Conservation (phyloP, 2,329 filamentous ascomycete genomes). For the Dactylellina parvicollis region DNA sequence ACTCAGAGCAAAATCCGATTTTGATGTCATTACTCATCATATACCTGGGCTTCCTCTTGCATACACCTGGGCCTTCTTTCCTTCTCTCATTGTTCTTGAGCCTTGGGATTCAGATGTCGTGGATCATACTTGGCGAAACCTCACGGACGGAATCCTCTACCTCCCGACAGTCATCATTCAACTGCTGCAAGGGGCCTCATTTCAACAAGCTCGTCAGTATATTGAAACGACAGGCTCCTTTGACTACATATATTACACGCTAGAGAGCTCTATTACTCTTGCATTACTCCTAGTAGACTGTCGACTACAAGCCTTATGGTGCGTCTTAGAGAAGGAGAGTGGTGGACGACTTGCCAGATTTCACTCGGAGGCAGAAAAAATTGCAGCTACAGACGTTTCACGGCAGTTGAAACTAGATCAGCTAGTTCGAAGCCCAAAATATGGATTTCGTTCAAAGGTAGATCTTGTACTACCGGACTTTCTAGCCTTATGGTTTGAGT, state of each 20-base stretch:
- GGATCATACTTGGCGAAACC: background rate
- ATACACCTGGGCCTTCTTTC: conserved; percentile 13
- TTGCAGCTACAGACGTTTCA: background rate
- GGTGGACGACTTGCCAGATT: background rate
- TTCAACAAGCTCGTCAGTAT: background rate
- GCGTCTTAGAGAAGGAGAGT: background rate
- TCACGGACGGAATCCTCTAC: background rate
- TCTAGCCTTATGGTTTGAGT: conserved; percentile 35
- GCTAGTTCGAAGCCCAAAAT: background rate
- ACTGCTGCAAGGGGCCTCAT: background rate
- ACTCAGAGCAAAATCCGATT: background rate
- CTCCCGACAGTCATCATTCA: background rate
- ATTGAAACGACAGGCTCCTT: background rate
- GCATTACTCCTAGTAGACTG: background rate
- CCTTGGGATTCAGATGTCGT: conserved; percentile 7
- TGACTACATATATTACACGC: background rate
- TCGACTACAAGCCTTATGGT: conserved; percentile 15
- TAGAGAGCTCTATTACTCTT: conserved; percentile 4
- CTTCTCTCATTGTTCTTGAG: background rate
- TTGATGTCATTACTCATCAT: background rate
- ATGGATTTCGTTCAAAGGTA: background rate
- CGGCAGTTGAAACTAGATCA: background rate
- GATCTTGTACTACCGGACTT: conserved; percentile 2
- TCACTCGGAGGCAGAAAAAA: background rate
- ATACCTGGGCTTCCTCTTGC: background rate